Evolutionary conservation across 306 rosid genomes (phyloP), one percentile per base, ranked within the genome.

Genomic region (Cotoneaster glaucophyllus): DNA sequence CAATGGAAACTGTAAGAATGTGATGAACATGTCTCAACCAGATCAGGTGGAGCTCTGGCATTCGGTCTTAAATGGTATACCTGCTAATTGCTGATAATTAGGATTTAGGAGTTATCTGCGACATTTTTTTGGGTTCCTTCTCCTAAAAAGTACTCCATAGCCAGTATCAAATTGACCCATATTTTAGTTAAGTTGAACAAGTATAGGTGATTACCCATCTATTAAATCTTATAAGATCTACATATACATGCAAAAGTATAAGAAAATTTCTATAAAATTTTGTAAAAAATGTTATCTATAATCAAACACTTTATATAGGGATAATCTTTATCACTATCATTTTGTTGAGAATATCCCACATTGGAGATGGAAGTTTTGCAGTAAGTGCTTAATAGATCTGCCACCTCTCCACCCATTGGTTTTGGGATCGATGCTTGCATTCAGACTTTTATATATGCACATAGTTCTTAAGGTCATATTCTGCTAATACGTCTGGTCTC

Each of bases 31-130:
- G 96, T 92, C 99, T 72, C 97, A 95, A 82, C 77, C 92, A 82
- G 99, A 95, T 87, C 97, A 92, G 80, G 86, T 83, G 90, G 99
- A 92, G 81, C 96, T 95, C 66, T 95, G 99, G 99, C 88, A 80
- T 73, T 86, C 96, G 24, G 93, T 92, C 66, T 82, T 85, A 54
- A 86, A 87, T 80, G 87, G 99, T 92, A 90, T 69, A 86, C 41
- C 71, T 79, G 67, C 64, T 78, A 82, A 34, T 63, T 82, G 69
- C 78, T 79, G 71, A 71, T 67, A 53, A 39, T 73, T 43, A 41
- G 28, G 64, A 41, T 70, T 19, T 71, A 32, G 28, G 64, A 41
- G 75, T 24, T 71, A 53, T n/a, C 0, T n/a, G 21, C 6, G n/a
- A 34, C 22, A 25, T 13, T 32, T 32, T 7, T 21, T 34, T 41